Evolutionary conservation across 73 alveolate species (phyloP).

Genomic region (Paramecium sexaurelia): DNA sequence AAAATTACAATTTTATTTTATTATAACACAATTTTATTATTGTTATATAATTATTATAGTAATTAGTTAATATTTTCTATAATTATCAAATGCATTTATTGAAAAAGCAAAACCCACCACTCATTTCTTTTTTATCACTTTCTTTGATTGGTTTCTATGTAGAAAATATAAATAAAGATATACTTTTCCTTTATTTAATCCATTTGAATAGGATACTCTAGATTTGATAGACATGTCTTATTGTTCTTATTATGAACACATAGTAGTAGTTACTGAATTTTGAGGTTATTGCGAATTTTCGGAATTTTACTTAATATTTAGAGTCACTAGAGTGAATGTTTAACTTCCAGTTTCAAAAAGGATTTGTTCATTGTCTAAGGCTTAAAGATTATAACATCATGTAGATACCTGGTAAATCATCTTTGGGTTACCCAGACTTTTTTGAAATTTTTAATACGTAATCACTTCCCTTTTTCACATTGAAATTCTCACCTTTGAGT

Average conservation of each 20-base stretch:
- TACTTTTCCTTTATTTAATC: slow-evolving; percentile 33
- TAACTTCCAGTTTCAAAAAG: slow-evolving; percentile 18
- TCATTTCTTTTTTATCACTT: neutral
- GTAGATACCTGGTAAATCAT: slow-evolving; percentile 22
- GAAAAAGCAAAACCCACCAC: slow-evolving; percentile 51
- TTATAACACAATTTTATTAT: neutral
- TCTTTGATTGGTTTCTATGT: neutral
- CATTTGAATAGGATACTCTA: slow-evolving; percentile 14
- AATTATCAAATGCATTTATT: slow-evolving; percentile 42
- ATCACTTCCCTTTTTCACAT: neutral
- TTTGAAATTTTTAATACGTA: slow-evolving; percentile 24
- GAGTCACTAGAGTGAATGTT: neutral
- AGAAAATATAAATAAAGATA: neutral
- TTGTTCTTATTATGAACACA: neutral
- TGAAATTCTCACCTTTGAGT: neutral
- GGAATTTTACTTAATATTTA: neutral
- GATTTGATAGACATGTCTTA: neutral
- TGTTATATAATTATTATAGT: neutral
- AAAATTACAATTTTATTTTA: slow-evolving; percentile 17
- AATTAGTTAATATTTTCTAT: neutral
- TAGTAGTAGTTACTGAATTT: neutral
- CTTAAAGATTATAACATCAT: neutral
- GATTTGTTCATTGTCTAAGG: slow-evolving; percentile 13
- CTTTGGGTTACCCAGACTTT: slow-evolving; percentile 41
- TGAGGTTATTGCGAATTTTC: neutral